phyloP scores from a whole-genome alignment of 768 basidiomycete species.

The Kwoniella sp. region DNA sequence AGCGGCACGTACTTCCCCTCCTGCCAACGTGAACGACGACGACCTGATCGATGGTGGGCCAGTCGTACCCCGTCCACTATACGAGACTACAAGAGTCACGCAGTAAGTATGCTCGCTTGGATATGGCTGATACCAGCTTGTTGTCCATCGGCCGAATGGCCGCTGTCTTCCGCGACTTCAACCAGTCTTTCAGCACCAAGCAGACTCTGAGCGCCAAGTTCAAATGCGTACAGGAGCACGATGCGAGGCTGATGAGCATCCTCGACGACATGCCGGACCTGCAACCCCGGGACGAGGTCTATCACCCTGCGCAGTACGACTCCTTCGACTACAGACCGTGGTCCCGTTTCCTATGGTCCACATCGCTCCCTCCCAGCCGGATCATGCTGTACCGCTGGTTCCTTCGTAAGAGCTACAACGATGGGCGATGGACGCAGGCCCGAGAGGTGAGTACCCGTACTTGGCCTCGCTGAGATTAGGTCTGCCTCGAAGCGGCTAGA shows the following conservation, averaged over 20 bases:
- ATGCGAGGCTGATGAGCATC: constrained; percentile 2
- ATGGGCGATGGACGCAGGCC: constrained; percentile 12
- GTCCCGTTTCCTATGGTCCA: constrained; percentile 17
- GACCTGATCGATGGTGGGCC: constrained; percentile 11
- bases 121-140: background rate
- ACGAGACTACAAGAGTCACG: constrained; percentile 9
- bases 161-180: constrained; percentile 16
- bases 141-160: constrained; percentile 17
- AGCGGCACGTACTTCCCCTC: constrained; percentile 19
- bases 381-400: constrained; percentile 19
- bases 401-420: constrained; percentile 15
- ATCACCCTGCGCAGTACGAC: background rate
- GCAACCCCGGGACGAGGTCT: constrained; percentile 8
- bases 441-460: background rate
- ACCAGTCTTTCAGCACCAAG: constrained; percentile 8
- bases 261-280: constrained; percentile 12
- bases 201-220: constrained; percentile 11
- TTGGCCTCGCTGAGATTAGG: background rate
- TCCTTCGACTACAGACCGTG: constrained; percentile 14
- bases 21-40: constrained; percentile 15
- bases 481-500: constrained; percentile 16
- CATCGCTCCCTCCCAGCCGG: constrained; percentile 9
- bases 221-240: constrained; percentile 9
- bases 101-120: constrained; percentile 13
- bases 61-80: constrained; percentile 11